Evolutionary conservation across 1,284 basidiomycete species (phyloP), one percentile per base, ranked within the genome.

Genomic region (Inonotus hispidus): DNA sequence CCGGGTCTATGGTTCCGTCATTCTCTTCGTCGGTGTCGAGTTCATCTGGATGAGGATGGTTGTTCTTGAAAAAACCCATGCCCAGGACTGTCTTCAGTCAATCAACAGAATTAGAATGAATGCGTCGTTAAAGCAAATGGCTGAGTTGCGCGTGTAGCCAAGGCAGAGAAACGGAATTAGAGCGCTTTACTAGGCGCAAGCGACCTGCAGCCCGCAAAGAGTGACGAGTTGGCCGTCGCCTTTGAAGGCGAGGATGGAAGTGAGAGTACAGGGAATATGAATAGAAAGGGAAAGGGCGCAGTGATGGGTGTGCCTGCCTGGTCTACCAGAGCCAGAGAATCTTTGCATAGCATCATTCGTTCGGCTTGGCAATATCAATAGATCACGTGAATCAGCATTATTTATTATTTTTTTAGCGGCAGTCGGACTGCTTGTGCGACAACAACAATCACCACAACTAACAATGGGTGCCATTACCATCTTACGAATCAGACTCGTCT

Each of bases 1-100:
- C 86, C 14, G 91, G 89, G 78, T 95, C 93, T 68, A 95, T 88
- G 58, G 76, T 77, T 47, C 74, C 83, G 63, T 75, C 79, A 47
- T 64, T 61, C 66, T 86, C 82, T 64, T 85, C 81, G 71, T 86
- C 81, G 43, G 76, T 77, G 70, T 78, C 75, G 50, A 77, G 69
- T 60, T 78, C 75, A 57, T 77, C 65, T 25, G 63, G 58, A 14
- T 67, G 68, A 1, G 59, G 60, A 23, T 56, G 37, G 19, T 55
- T 39, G n/a, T 43, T 16, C 27, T 41, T 56, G 27, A 46, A 56
- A 1, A 47, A 4, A 3, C 25, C 29, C 55, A 56, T 56, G 50
- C 29, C n/a, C 7, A 13, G 14, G 27, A 27, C 19, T 16, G n/a
- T 46, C 27, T 27, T 23, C 50, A 6, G 13, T n/a, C 32, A 25